Conservation (phyloP, 2,329 filamentous ascomycete genomes). For the Fusarium denticulatum region DNA sequence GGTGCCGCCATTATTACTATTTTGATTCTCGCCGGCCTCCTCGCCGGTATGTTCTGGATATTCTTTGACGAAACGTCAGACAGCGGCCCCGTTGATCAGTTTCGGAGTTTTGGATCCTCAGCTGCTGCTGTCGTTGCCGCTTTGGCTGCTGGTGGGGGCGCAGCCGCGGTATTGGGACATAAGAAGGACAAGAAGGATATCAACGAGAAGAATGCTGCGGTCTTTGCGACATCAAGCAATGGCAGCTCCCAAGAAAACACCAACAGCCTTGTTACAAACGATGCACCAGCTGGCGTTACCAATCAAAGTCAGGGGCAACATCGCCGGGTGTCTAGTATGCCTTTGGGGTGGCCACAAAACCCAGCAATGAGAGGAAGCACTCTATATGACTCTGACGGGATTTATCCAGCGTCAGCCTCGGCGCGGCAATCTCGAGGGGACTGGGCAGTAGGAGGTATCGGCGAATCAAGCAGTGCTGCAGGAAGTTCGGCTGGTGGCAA, state of each 20-base stretch:
- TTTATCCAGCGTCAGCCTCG: conserved; percentile 23
- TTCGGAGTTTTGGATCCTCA: conserved; percentile 41
- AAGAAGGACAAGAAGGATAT: conserved; percentile 20
- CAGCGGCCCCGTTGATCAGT: conserved; percentile 46
- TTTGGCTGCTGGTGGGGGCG: conserved; percentile 37
- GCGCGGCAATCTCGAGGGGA: conserved; percentile 28
- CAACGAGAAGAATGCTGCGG: conserved; percentile 38
- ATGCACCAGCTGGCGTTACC: conserved; percentile 28
- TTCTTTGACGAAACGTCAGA: conserved; percentile 58
- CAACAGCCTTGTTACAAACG: conserved; percentile 24
- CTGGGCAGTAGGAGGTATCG: conserved; percentile 1
- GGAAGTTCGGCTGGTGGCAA: conserved; percentile 9
- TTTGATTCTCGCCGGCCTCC: conserved; percentile 62
- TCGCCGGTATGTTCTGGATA: conserved; percentile 63
- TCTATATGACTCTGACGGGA: conserved; percentile 27
- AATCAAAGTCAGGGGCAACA: conserved; percentile 33
- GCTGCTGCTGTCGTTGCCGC: conserved; percentile 32
- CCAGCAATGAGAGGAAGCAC: conserved; percentile 41
- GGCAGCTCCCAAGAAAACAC: conserved; percentile 34
- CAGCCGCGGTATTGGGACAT: conserved; percentile 32
- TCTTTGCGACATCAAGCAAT: conserved; percentile 27
- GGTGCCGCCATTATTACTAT: conserved; percentile 74
- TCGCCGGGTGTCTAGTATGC: conserved; percentile 50
- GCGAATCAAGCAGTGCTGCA: conserved; percentile 17
- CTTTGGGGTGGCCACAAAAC: conserved; percentile 51